Percentiles rank a stretch among this genome's conserved stretches.
Conservation (phyloP, 2,329 filamentous ascomycete species). For the Keithomyces neogunnii region DNA sequence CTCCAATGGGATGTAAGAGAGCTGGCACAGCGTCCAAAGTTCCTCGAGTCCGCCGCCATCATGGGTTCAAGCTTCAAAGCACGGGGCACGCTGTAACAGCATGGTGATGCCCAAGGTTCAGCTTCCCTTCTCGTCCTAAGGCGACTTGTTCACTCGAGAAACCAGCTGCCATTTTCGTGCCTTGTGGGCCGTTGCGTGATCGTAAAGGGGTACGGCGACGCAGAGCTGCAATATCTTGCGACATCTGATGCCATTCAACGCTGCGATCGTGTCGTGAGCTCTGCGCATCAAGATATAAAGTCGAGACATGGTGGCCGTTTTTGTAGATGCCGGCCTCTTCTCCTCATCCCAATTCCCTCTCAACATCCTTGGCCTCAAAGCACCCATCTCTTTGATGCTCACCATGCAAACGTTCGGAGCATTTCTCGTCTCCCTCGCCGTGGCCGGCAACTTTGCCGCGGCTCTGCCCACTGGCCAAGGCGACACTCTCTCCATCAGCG, state of each 20-base stretch:
- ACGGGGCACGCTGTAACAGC: neutral
- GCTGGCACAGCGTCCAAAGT: neutral
- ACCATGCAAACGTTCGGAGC: constrained; percentile 12
- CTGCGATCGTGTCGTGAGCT: too few species aligned
- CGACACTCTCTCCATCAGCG: constrained; percentile 7
- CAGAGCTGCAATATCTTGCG: neutral
- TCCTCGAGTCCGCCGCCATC: neutral
- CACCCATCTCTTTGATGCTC: neutral
- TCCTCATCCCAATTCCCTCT: neutral
- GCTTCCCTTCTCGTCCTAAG: neutral
- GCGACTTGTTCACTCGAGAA: neutral
- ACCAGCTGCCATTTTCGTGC: neutral
- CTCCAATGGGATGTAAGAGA: neutral
- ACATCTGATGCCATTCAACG: neutral
- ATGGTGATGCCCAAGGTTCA: neutral
- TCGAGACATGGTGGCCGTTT: too few species aligned
- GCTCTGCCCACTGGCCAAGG: constrained; percentile 3
- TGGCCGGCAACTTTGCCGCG: constrained; percentile 8
- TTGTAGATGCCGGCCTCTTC: neutral
- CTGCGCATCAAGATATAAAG: too few species aligned
- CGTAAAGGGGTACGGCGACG: neutral
- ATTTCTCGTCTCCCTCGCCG: constrained; percentile 10
- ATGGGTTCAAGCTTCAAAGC: neutral
- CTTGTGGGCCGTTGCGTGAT: neutral
- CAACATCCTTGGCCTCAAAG: neutral